phyloP scores from a whole-genome alignment of 192 early-diverging fungal species.

The Mortierella claussenii region DNA sequence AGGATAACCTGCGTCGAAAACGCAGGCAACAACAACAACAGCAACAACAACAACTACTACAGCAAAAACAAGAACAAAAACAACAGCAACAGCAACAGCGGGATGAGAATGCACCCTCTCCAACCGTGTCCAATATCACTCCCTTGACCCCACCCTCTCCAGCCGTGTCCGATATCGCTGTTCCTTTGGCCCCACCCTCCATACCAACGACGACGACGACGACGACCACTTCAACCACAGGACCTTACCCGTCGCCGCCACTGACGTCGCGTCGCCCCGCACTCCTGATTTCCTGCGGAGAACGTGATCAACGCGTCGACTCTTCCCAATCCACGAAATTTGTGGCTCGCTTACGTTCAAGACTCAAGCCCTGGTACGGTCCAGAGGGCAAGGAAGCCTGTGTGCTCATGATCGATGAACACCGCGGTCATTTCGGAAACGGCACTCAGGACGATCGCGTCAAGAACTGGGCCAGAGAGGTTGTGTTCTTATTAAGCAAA shows the following conservation, averaged over 20 bases:
- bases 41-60: not conserved
- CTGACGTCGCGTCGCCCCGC: slow-evolving; percentile 57
- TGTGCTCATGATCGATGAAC: slow-evolving; percentile 59
- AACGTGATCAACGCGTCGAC: slow-evolving; percentile 83
- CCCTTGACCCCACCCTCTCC: not conserved
- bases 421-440: slow-evolving; percentile 66
- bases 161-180: no score
- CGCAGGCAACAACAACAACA: slow-evolving; percentile 4
- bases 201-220: no score
- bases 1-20: not conserved
- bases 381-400: slow-evolving; percentile 30
- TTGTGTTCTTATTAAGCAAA: slow-evolving; percentile 62
- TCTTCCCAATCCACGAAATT: slow-evolving; percentile 91
- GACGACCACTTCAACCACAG: not conserved
- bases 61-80: not conserved
- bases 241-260: slow-evolving; percentile 15
- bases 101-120: not conserved
- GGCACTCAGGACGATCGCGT: slow-evolving; percentile 59
- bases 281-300: slow-evolving; percentile 79
- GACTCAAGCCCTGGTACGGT: slow-evolving; percentile 33
- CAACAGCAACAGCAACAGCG: not conserved
- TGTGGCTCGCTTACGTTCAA: slow-evolving; percentile 73
- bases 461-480: slow-evolving; percentile 61
- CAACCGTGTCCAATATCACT: not conserved
- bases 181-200: no score